Percentiles rank a stretch among this genome's conserved stretches.
Evolutionary conservation across 495 filamentous ascomycete species (phyloP).

Genomic region (Parathielavia appendiculata): DNA sequence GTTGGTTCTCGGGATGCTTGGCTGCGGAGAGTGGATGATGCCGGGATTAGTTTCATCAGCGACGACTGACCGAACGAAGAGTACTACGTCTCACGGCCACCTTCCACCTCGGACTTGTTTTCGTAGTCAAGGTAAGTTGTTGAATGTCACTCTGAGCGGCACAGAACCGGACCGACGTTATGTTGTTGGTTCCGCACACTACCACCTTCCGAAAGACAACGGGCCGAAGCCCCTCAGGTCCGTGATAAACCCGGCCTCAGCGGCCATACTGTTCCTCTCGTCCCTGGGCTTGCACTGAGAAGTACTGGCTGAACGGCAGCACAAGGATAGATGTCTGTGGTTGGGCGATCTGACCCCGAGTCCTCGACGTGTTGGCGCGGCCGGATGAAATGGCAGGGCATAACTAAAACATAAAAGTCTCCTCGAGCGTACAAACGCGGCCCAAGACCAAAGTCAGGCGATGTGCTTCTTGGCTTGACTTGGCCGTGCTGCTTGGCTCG

Average conservation of each 20-base stretch:
- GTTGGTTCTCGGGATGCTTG: slow-evolving; percentile 3
- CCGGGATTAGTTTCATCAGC: neutral
- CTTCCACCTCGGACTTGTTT: neutral
- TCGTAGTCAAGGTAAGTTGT: neutral
- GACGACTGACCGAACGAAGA: too few relatives aligned
- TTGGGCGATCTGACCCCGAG: neutral
- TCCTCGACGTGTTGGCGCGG: neutral
- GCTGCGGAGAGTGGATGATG: neutral
- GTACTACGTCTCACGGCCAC: too few relatives aligned
- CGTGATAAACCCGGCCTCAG: slow-evolving; percentile 1
- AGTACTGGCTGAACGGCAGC: too few relatives aligned
- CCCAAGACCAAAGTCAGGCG: slow-evolving; percentile 1
- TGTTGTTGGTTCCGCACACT: slow-evolving; percentile 6
- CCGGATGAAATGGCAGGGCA: neutral
- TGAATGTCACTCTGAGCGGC: slow-evolving; percentile 3
- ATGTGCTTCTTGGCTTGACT: slow-evolving; percentile 5
- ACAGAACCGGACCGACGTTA: neutral
- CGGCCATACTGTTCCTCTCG: neutral
- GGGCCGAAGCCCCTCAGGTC: neutral
- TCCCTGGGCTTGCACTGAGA: neutral
- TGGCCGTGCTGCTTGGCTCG: slow-evolving; percentile 7
- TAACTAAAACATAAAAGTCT: neutral
- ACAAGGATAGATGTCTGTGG: too few relatives aligned
- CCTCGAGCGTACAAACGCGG: too few relatives aligned
- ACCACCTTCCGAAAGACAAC: slow-evolving; percentile 9